Conservation (phyloP, 179 eudicot species). For the Vitellaria paradoxa region DNA sequence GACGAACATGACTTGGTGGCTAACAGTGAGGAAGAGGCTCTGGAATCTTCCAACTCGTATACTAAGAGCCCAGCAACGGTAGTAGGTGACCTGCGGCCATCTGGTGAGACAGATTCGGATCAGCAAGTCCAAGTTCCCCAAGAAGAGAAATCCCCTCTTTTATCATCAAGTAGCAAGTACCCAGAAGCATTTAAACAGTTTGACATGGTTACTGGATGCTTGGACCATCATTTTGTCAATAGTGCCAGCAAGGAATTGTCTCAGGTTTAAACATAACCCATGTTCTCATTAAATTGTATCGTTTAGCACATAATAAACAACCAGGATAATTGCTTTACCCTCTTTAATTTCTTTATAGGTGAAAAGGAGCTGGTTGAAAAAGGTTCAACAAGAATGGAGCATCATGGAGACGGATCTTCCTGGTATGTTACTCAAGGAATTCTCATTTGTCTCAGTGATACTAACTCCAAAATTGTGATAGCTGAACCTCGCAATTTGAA, state of each 20-base stretch:
- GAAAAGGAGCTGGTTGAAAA: slow-evolving; percentile 75
- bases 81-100: slow-evolving; percentile 23
- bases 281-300: neutral
- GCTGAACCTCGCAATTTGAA: neutral
- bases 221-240: slow-evolving; percentile 80
- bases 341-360: slow-evolving; percentile 38
- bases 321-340: neutral
- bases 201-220: slow-evolving; percentile 67
- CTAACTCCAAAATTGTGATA: no score
- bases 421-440: slow-evolving; percentile 33
- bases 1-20: slow-evolving; percentile 22
- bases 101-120: slow-evolving; percentile 25
- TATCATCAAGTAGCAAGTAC: slow-evolving; percentile 16
- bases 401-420: slow-evolving; percentile 86
- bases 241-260: slow-evolving; percentile 47
- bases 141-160: slow-evolving; percentile 21
- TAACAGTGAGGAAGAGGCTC: slow-evolving; percentile 32
- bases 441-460: no score
- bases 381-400: slow-evolving; percentile 93
- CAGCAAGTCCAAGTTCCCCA: slow-evolving; percentile 22
- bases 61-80: slow-evolving; percentile 19
- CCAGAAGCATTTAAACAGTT: slow-evolving; percentile 48
- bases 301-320: neutral
- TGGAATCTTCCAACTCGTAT: slow-evolving; percentile 31
- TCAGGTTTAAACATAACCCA: slow-evolving; percentile 41